A percentile compares a stretch with the other conserved stretches of the same genome.
phyloP scores from a whole-genome alignment of 2,329 filamentous ascomycete genomes.

The Blastomyces emzantsi region DNA sequence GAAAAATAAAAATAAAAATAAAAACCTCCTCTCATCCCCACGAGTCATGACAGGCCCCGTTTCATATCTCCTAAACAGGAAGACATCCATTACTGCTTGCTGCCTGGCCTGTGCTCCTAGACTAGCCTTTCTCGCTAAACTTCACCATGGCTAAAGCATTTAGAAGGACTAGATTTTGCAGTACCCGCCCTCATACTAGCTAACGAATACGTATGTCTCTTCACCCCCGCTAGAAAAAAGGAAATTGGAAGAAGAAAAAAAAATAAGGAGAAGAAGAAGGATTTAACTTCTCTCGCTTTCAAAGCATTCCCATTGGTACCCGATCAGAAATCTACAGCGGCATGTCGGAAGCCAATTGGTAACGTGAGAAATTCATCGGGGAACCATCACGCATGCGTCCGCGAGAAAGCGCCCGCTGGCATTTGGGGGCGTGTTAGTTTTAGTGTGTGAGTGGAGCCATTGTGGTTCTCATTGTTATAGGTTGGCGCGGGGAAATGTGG shows the following conservation, averaged over 20 bases:
- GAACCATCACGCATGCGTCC: background rate
- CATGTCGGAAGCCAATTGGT: background rate
- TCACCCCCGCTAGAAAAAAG: no score
- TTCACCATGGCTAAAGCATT: no score
- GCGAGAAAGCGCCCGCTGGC: background rate
- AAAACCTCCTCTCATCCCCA: no score
- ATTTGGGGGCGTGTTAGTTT: background rate
- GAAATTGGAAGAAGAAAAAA: no score
- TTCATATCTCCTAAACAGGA: no score
- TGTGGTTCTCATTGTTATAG: background rate
- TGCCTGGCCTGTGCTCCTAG: no score
- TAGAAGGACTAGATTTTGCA: no score
- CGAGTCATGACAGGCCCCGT: no score
- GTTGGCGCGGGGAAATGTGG: background rate
- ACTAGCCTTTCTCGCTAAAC: no score
- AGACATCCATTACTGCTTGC: no score
- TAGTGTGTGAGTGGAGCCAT: background rate
- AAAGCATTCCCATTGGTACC: background rate
- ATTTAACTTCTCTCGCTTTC: background rate
- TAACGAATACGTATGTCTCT: background rate
- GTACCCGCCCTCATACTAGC: no score
- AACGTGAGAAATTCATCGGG: background rate
- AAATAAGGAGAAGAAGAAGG: background rate
- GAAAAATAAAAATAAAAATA: no score
- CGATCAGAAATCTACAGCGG: background rate